These are phyloP conservation scores for Apiospora sp. DNA, from an alignment of 2,329 filamentous ascomycete genomes.

Conservation along the genomic window DNA sequence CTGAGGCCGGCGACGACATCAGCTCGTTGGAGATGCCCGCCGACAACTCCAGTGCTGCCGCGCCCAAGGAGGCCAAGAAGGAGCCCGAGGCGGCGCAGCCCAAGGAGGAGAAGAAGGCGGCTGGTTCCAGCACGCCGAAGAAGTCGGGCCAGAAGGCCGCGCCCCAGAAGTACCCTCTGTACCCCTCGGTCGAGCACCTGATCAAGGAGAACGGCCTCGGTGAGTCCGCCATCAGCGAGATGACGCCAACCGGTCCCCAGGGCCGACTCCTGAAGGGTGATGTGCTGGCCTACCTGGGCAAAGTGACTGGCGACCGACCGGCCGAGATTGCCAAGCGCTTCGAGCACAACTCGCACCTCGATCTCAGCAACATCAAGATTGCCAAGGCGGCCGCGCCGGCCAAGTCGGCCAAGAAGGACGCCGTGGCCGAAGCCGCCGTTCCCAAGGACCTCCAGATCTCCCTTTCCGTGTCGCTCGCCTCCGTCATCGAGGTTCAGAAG, in stretches of 20 bases:
- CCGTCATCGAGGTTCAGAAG: conserved; percentile 82
- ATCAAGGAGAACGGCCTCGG: conserved; percentile 81
- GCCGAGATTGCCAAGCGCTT: conserved; percentile 75
- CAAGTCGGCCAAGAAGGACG: conserved; percentile 42
- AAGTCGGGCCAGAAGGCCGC: conserved; percentile 57
- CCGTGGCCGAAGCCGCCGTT: conserved; percentile 47
- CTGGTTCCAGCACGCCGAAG: conserved; percentile 37
- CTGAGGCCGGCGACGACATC: conserved; percentile 83
- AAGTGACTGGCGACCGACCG: conserved; percentile 76
- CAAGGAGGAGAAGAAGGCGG: conserved; percentile 44
- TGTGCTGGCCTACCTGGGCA: conserved; percentile 87
- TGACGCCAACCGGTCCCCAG: conserved; percentile 86
- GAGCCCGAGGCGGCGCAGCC: conserved; percentile 33
- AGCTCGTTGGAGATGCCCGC: conserved; percentile 76
- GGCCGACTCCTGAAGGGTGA: conserved; percentile 95
- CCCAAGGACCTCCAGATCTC: conserved; percentile 66
- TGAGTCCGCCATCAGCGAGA: conserved; percentile 78
- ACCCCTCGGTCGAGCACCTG: conserved; percentile 85
- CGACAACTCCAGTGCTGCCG: conserved; percentile 61
- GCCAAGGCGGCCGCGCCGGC: conserved; percentile 57
- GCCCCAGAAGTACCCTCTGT: conserved; percentile 75
- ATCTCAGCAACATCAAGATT: conserved; percentile 94
- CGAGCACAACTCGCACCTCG: conserved; percentile 80
- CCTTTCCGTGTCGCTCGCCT: conserved; percentile 78
- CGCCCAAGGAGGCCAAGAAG: conserved; percentile 46